Conservation (phyloP, 371 early-diverging fungal species). For the Umbelopsis sp. region DNA sequence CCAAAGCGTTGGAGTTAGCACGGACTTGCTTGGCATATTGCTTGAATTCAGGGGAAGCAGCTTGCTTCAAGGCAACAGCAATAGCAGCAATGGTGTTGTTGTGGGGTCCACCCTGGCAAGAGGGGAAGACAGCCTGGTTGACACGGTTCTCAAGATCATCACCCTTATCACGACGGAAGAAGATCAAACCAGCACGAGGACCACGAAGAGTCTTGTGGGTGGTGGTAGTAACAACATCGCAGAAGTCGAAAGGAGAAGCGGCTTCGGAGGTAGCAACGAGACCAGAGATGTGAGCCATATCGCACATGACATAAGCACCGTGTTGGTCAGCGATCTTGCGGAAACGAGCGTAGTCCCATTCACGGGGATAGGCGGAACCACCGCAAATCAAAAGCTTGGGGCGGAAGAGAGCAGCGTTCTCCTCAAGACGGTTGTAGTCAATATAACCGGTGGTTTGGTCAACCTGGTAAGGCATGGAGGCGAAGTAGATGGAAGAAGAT, state of each 20-base stretch:
- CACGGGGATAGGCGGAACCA: slow-evolving; percentile 96
- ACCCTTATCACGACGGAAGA: slow-evolving; percentile 90
- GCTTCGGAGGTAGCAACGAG: slow-evolving; percentile 90
- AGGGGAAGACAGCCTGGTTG: slow-evolving; percentile 99
- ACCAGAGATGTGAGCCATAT: slow-evolving; percentile 99
- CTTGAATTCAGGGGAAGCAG: slow-evolving; percentile 90
- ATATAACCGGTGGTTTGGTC: slow-evolving; percentile 87
- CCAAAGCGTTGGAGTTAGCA: slow-evolving; percentile 86
- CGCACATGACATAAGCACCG: slow-evolving; percentile 95
- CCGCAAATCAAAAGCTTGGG: slow-evolving; percentile 99
- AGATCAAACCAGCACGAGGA: slow-evolving; percentile 98
- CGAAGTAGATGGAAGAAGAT: slow-evolving; percentile 96
- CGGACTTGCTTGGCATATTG: slow-evolving; percentile 93
- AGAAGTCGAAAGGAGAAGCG: slow-evolving; percentile 93
- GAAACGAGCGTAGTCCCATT: slow-evolving; percentile 97
- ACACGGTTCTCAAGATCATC: slow-evolving; percentile 91
- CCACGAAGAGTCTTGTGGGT: slow-evolving; percentile 99
- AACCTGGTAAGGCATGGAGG: slow-evolving; percentile 97
- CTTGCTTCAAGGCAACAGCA: slow-evolving; percentile 98
- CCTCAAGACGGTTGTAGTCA: slow-evolving; percentile 94
- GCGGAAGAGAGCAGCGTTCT: slow-evolving; percentile 90
- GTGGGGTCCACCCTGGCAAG: slow-evolving; percentile 99
- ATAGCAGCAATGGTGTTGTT: slow-evolving; percentile 99
- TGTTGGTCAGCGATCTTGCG: slow-evolving; percentile 92
- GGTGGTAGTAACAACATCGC: slow-evolving; percentile 99